phyloP scores from a whole-genome alignment of 306 rosid species.

The Dalbergia cochinchinensis region DNA sequence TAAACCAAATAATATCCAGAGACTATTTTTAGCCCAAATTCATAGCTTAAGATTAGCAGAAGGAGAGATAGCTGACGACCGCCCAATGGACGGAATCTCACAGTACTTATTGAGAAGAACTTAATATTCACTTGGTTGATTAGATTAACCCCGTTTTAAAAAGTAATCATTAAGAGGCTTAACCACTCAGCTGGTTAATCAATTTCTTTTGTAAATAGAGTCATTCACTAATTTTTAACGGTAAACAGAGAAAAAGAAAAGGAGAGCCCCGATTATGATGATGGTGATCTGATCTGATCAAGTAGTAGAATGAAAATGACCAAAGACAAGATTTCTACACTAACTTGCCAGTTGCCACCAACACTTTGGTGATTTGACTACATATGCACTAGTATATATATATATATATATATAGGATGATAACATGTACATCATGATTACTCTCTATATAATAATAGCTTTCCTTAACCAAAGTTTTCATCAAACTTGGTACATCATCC shows the following conservation, averaged over 20 bases:
- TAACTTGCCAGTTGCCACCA: not conserved
- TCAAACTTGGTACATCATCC: conserved; percentile 76
- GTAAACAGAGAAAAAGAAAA: too few relatives aligned
- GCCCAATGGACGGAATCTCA: too few relatives aligned
- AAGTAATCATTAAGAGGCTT: not conserved
- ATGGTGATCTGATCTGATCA: not conserved
- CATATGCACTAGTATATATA: not conserved
- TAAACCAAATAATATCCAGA: too few relatives aligned
- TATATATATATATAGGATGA: not conserved
- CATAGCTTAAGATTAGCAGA: too few relatives aligned
- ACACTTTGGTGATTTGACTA: not conserved
- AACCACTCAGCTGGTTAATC: not conserved
- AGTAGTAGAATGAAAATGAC: not conserved
- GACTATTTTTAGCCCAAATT: too few relatives aligned
- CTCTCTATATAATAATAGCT: not conserved
- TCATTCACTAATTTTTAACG: too few relatives aligned
- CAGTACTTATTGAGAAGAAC: not conserved
- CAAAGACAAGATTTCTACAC: conserved; percentile 13
- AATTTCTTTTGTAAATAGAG: too few relatives aligned
- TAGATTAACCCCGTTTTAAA: not conserved
- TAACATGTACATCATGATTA: conserved; percentile 48
- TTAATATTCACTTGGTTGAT: not conserved
- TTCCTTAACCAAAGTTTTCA: conserved; percentile 37
- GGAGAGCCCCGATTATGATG: not conserved
- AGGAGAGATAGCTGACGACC: too few relatives aligned